These are phyloP conservation scores for Diospyros kaki DNA, from an alignment of 148 eudicot genomes.

Conservation along the genomic window DNA sequence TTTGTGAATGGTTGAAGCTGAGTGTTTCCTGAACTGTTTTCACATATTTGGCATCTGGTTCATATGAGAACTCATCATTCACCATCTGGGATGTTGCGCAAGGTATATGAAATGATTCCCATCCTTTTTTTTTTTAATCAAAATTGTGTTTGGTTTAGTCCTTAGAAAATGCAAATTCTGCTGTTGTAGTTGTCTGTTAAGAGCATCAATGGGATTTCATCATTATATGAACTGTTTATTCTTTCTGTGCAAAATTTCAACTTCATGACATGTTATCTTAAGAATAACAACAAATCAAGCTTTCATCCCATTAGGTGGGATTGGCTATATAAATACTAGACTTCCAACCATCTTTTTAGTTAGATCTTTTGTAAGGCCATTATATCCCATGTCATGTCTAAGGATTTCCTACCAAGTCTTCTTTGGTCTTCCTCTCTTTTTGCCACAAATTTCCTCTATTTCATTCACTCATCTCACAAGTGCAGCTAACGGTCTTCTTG, in stretches of 20 bases:
- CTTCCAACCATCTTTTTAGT: no score
- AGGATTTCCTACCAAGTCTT: no score
- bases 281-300: no score
- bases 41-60: constrained; percentile 93
- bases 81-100: constrained; percentile 97
- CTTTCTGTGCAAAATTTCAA: background rate
- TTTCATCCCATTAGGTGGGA: no score
- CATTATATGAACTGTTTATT: background rate
- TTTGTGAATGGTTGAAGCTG: constrained; percentile 11
- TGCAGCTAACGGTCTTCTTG: no score
- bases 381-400: no score
- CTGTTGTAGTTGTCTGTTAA: background rate
- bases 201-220: background rate
- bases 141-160: background rate
- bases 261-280: background rate
- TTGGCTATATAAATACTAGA: no score
- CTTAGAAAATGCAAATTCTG: background rate
- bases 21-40: constrained; percentile 52
- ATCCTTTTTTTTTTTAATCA: background rate
- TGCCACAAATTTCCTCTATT: no score
- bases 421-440: no score
- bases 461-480: no score
- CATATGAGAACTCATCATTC: constrained; percentile 86
- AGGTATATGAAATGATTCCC: constrained; percentile 41
- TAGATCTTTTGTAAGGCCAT: no score